Conservation (phyloP, 2,329 filamentous ascomycete species). For the Sporothrix curviconia region DNA sequence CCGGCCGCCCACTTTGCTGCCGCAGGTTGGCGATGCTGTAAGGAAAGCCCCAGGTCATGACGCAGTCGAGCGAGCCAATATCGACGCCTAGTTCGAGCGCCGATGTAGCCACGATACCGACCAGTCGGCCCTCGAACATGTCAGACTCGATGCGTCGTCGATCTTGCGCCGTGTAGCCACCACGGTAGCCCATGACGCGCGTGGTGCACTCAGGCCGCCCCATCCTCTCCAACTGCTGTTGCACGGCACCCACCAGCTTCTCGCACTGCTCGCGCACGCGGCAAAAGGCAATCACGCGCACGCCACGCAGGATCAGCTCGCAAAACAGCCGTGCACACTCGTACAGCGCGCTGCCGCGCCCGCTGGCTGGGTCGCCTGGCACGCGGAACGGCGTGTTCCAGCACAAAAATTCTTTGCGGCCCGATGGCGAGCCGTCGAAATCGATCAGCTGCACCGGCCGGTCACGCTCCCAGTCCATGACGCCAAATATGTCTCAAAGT, state of each 20-base stretch:
- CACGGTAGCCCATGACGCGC: slow-evolving; percentile 90
- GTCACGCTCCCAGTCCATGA: slow-evolving; percentile 47
- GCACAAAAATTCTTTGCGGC: slow-evolving; percentile 89
- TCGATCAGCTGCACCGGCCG: slow-evolving; percentile 64
- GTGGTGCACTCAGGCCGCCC: slow-evolving; percentile 68
- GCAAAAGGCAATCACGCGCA: slow-evolving; percentile 90
- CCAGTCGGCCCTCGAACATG: slow-evolving; percentile 92
- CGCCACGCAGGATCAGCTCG: slow-evolving; percentile 78
- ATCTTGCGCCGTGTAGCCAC: slow-evolving; percentile 90
- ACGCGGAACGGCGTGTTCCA: slow-evolving; percentile 98
- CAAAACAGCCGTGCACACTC: slow-evolving; percentile 91
- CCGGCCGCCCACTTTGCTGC: slow-evolving; percentile 94
- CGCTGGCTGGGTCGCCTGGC: slow-evolving; percentile 76
- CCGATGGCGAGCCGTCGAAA: slow-evolving; percentile 86
- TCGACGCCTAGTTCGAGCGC: slow-evolving; percentile 92
- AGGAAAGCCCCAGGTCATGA: slow-evolving; percentile 88
- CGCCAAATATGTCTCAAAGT: slow-evolving; percentile 92
- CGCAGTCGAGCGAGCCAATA: slow-evolving; percentile 88
- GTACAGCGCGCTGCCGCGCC: slow-evolving; percentile 71
- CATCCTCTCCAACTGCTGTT: slow-evolving; percentile 65
- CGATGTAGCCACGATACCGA: slow-evolving; percentile 90
- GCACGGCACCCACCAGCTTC: slow-evolving; percentile 71
- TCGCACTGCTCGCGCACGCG: slow-evolving; percentile 84
- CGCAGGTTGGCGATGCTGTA: slow-evolving; percentile 92
- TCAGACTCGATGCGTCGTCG: slow-evolving; percentile 81